Percentiles rank a stretch among this genome's conserved stretches.
phyloP scores from a whole-genome alignment of 495 filamentous ascomycete species.

The Tuber magnatum region DNA sequence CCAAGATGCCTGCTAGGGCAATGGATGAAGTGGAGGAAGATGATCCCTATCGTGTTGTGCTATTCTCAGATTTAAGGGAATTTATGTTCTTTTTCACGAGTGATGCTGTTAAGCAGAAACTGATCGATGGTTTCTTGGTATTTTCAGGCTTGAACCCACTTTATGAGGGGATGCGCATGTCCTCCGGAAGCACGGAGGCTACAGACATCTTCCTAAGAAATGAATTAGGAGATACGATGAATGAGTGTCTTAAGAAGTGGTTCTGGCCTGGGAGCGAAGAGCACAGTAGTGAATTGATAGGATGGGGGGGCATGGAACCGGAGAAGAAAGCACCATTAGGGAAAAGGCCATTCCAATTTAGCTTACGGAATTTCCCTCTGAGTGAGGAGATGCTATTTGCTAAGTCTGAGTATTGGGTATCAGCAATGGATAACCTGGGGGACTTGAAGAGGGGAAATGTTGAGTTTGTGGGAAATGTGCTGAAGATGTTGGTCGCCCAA shows the following conservation, averaged over 20 bases:
- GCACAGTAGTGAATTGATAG: not conserved
- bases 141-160: slow-evolving; percentile 64
- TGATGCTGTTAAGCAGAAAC: slow-evolving; percentile 41
- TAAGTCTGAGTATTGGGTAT: slow-evolving; percentile 17
- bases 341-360: slow-evolving; percentile 29
- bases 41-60: slow-evolving; percentile 69
- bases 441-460: slow-evolving; percentile 10
- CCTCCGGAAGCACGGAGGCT: slow-evolving; percentile 16
- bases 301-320: slow-evolving; percentile 37
- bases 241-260: slow-evolving; percentile 28
- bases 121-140: slow-evolving; percentile 61
- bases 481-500: slow-evolving; percentile 52
- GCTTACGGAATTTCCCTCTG: slow-evolving; percentile 31
- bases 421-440: not conserved
- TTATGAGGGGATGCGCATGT: slow-evolving; percentile 12
- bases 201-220: slow-evolving; percentile 43
- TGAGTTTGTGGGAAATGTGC: slow-evolving; percentile 40
- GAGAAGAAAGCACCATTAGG: slow-evolving; percentile 29
- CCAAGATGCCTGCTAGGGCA: slow-evolving; percentile 59
- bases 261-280: slow-evolving; percentile 33
- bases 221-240: slow-evolving; percentile 21
- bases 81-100: slow-evolving; percentile 53
- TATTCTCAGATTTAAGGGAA: slow-evolving; percentile 67
- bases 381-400: slow-evolving; percentile 26
- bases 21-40: slow-evolving; percentile 60